Conservation (phyloP, 768 basidiomycete species). For the Tremella mesenterica region DNA sequence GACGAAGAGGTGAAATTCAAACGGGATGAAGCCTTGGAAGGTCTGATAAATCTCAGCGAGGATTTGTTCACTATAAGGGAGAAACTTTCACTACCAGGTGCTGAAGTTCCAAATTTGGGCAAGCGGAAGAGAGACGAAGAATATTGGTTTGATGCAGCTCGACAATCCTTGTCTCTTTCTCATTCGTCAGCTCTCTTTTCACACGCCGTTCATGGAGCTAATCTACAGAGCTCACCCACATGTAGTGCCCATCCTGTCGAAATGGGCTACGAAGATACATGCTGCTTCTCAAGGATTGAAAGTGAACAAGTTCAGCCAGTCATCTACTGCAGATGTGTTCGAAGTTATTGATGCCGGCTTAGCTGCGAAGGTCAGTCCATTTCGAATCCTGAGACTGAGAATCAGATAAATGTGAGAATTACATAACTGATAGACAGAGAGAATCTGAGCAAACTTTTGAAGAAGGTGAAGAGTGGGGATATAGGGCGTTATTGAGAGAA, state of each 20-base stretch:
- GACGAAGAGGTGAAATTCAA: constrained; percentile 13
- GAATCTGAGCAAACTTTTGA: constrained; percentile 22
- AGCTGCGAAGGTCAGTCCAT: constrained; percentile 28
- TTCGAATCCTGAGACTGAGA: neutral
- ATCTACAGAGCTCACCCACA: constrained; percentile 57
- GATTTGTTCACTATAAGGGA: constrained; percentile 44
- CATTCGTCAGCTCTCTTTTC: constrained; percentile 31
- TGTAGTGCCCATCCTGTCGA: constrained; percentile 66
- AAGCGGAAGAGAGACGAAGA: constrained; percentile 27
- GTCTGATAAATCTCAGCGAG: constrained; percentile 24
- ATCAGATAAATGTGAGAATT: no score
- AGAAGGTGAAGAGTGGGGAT: constrained; percentile 50
- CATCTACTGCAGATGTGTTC: constrained; percentile 49
- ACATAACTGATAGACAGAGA: constrained; percentile 3
- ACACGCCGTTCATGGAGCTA: constrained; percentile 15
- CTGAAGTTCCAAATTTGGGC: constrained; percentile 9
- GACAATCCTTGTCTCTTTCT: constrained; percentile 22
- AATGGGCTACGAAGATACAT: constrained; percentile 95
- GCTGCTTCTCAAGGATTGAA: constrained; percentile 62
- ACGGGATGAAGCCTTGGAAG: constrained; percentile 12
- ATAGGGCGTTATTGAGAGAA: constrained; percentile 82
- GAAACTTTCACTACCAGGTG: constrained; percentile 22
- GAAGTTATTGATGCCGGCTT: constrained; percentile 71
- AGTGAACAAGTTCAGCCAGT: constrained; percentile 46
- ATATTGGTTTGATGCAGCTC: constrained; percentile 30